Conservation (phyloP, 2,329 filamentous ascomycete genomes). For the Aureobasidium sp. region DNA sequence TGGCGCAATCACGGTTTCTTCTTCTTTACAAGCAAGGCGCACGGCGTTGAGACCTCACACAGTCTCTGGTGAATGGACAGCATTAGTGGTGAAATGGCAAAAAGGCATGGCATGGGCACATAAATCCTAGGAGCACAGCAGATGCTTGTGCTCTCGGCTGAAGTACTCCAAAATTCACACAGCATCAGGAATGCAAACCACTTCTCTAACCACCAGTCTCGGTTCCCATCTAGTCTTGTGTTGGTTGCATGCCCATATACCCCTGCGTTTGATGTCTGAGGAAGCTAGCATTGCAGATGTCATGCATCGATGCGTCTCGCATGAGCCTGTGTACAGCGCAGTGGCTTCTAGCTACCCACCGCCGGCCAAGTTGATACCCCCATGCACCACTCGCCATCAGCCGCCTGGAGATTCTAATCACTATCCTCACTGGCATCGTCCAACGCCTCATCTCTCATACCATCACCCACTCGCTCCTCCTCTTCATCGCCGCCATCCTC, state of each 20-base stretch:
- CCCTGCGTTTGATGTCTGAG: neutral
- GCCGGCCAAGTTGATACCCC: neutral
- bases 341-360: neutral
- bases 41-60: neutral
- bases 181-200: neutral
- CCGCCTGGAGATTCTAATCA: slow-evolving; percentile 20
- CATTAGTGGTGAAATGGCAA: neutral
- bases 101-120: neutral
- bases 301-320: neutral
- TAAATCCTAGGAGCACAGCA: neutral
- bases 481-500: slow-evolving; percentile 39
- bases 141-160: neutral
- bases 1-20: slow-evolving; percentile 4
- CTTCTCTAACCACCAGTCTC: no score
- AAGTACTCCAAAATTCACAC: neutral
- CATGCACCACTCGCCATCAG: neutral
- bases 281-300: neutral
- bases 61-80: neutral
- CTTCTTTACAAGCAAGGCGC: slow-evolving; percentile 7
- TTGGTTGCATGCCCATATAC: neutral
- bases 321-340: neutral
- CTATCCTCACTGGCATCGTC: slow-evolving; percentile 28
- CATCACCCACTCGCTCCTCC: slow-evolving; percentile 47
- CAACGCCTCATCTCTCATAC: slow-evolving; percentile 27
- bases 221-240: neutral